These are phyloP conservation scores for Asterophora lycoperdoides DNA, from an alignment of 768 basidiomycete species.

Conservation along the genomic window DNA sequence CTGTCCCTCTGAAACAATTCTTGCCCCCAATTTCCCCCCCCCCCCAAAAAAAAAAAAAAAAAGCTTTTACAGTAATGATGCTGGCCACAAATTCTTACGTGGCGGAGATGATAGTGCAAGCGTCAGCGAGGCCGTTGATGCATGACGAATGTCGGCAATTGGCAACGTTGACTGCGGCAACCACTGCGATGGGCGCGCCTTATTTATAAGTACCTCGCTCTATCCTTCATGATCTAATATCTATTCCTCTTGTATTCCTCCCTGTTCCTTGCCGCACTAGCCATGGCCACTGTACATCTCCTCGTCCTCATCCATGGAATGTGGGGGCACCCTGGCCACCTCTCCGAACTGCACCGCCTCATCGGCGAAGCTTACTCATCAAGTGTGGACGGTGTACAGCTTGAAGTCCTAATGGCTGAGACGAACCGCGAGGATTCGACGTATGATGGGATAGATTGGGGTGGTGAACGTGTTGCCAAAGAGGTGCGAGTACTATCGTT, in stretches of 20 bases:
- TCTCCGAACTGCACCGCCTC: constrained; percentile 53
- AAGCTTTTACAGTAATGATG: too few species aligned
- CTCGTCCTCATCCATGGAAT: constrained; percentile 61
- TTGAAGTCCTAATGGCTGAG: constrained; percentile 62
- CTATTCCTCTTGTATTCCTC: not conserved
- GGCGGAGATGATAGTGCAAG: too few species aligned
- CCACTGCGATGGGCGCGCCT: too few species aligned
- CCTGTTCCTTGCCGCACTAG: not conserved
- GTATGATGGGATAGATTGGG: constrained; percentile 84
- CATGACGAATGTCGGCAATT: not conserved
- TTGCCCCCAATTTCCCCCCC: too few species aligned
- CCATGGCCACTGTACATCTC: constrained; percentile 37
- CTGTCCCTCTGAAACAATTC: too few species aligned
- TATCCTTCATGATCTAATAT: not conserved
- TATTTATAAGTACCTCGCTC: too few species aligned
- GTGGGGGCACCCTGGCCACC: constrained; percentile 75
- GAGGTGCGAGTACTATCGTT: constrained; percentile 47
- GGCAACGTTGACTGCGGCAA: too few species aligned
- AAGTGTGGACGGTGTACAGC: constrained; percentile 34
- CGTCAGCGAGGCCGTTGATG: too few species aligned
- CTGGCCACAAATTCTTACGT: too few species aligned
- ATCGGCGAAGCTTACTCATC: constrained; percentile 40
- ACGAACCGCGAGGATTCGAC: constrained; percentile 64
- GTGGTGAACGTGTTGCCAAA: constrained; percentile 72
- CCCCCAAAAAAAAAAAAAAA: too few species aligned